Conservation (phyloP, 108 stramenopile species). For the Cyclotella baltica region DNA sequence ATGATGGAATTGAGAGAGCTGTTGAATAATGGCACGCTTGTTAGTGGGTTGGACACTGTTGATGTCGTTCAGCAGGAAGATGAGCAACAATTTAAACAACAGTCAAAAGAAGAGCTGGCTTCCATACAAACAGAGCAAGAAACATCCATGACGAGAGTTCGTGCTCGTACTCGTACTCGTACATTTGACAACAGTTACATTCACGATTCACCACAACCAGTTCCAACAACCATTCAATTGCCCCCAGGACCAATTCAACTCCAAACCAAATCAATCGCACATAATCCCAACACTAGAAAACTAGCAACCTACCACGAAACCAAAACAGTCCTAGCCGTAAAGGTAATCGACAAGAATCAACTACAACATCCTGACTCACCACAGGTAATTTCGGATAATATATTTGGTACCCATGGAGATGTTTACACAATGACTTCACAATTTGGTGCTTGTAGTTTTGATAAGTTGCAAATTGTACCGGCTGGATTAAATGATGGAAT, state of each 20-base stretch:
- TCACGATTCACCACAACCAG: not conserved
- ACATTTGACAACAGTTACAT: no score
- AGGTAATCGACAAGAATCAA: conserved; percentile 2
- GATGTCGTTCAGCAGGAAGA: not conserved
- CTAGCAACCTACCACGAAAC: conserved; percentile 12
- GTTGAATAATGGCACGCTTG: conserved; percentile 10
- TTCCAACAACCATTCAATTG: not conserved
- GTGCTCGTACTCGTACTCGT: not conserved
- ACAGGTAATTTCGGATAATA: not conserved
- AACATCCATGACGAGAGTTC: not conserved
- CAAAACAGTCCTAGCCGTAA: conserved; percentile 24
- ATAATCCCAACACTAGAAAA: conserved; percentile 1
- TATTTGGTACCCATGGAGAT: conserved; percentile 39
- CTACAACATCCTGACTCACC: conserved; percentile 2
- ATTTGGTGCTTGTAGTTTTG: conserved; percentile 44
- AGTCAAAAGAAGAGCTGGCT: not conserved
- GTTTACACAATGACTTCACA: conserved; percentile 40
- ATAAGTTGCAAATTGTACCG: conserved; percentile 23
- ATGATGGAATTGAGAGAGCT: conserved; percentile 2
- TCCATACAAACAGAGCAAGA: not conserved
- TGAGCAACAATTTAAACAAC: not conserved
- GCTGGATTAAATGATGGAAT: not conserved
- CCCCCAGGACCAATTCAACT: conserved; percentile 16
- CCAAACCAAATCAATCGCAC: not conserved
- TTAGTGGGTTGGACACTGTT: conserved; percentile 3